A percentile compares a stretch with the other conserved stretches of the same genome.
Evolutionary conservation across 495 filamentous ascomycete genomes (phyloP).

Genomic region (Neurospora sp.): DNA sequence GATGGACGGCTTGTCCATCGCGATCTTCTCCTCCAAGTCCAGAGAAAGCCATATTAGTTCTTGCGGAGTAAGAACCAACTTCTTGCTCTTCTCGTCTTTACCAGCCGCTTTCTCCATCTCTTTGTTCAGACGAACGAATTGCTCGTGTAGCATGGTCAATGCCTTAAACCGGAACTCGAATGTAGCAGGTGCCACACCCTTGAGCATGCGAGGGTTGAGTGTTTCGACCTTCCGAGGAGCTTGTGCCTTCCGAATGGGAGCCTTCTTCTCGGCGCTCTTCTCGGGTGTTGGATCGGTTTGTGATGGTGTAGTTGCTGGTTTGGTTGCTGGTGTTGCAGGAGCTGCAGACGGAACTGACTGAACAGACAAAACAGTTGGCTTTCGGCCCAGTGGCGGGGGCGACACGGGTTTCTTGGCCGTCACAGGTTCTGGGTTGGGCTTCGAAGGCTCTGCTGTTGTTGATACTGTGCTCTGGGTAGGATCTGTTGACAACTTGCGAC

Average conservation of each 20-base stretch:
- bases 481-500: constrained; percentile 16
- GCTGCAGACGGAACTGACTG: not conserved
- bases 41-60: constrained; percentile 68
- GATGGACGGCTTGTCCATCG: constrained; percentile 52
- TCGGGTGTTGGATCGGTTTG: not conserved
- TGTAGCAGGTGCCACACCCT: constrained; percentile 52
- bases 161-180: constrained; percentile 59
- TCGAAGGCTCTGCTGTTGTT: not conserved
- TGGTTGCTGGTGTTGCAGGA: not conserved
- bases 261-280: not conserved
- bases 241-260: constrained; percentile 4
- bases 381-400: constrained; percentile 25
- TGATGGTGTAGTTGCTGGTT: not conserved
- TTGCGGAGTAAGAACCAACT: constrained; percentile 51
- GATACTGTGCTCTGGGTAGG: not conserved
- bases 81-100: constrained; percentile 21
- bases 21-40: constrained; percentile 75
- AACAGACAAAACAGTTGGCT: constrained; percentile 1
- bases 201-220: constrained; percentile 74
- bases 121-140: constrained; percentile 63
- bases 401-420: constrained; percentile 20
- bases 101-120: constrained; percentile 44
- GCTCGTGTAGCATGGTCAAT: constrained; percentile 61
- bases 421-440: not conserved
- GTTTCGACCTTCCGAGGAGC: constrained; percentile 34